Evolutionary conservation across 2,329 filamentous ascomycete species (phyloP).

Genomic region (Penicillium glabrum): DNA sequence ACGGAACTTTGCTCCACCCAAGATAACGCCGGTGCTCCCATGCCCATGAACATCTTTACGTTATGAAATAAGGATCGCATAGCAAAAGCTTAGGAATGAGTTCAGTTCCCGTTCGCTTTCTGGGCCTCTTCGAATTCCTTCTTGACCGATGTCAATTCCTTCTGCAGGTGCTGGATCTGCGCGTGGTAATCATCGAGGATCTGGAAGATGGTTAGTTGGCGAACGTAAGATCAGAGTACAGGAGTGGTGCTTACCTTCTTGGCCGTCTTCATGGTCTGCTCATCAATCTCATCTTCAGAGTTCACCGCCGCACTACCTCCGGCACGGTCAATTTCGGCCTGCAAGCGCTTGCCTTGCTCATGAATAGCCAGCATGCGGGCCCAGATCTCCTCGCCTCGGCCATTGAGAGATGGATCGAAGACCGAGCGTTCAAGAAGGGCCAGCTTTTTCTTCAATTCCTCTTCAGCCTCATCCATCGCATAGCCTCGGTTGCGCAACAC

Average conservation of each 20-base stretch:
- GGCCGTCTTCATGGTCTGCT: slow-evolving; percentile 58
- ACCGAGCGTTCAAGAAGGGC: slow-evolving; percentile 58
- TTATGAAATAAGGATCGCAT: slow-evolving; percentile 10
- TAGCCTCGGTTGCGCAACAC: slow-evolving; percentile 64
- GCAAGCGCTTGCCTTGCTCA: slow-evolving; percentile 58
- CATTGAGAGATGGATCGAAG: slow-evolving; percentile 60
- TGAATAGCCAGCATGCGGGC: slow-evolving; percentile 64
- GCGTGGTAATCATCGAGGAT: slow-evolving; percentile 52
- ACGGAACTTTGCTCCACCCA: slow-evolving; percentile 15
- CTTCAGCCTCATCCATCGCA: slow-evolving; percentile 64
- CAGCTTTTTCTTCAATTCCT: slow-evolving; percentile 63
- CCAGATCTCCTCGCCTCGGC: slow-evolving; percentile 66
- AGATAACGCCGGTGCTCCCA: slow-evolving; percentile 25
- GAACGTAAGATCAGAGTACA: slow-evolving; percentile 5
- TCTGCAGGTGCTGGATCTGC: slow-evolving; percentile 58
- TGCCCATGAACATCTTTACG: slow-evolving; percentile 18
- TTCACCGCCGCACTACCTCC: slow-evolving; percentile 43
- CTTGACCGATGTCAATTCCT: slow-evolving; percentile 59
- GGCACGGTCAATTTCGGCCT: slow-evolving; percentile 60
- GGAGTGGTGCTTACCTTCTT: slow-evolving; percentile 53
- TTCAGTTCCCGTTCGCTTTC: slow-evolving; percentile 29
- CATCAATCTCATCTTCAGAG: slow-evolving; percentile 51
- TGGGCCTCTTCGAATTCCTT: slow-evolving; percentile 61
- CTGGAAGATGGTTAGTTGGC: slow-evolving; percentile 38
- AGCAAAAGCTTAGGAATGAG: slow-evolving; percentile 2